Conservation (phyloP, 129 eudicot species). For the Arctium lappa region DNA sequence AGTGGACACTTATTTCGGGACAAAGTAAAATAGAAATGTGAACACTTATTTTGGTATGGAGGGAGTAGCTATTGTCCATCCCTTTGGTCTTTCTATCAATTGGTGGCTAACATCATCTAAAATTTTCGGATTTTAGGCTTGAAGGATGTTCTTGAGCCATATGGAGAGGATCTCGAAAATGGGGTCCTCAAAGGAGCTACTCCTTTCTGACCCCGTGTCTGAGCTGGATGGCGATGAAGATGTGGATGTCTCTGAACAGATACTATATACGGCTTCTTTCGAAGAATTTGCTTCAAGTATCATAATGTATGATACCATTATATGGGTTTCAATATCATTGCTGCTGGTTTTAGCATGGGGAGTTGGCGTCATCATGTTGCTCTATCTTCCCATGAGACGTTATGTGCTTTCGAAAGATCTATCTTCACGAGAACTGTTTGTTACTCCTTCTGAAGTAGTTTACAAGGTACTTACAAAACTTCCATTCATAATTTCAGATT, state of each 20-base stretch:
- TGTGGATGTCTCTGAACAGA: constrained; percentile 27
- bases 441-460: constrained; percentile 55
- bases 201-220: constrained; percentile 56
- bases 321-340: constrained; percentile 73
- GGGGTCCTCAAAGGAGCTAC: constrained; percentile 46
- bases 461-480: constrained; percentile 47
- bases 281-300: constrained; percentile 54
- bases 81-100: not conserved
- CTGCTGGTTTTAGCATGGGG: constrained; percentile 88
- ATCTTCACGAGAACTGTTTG: constrained; percentile 61
- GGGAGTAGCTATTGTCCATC: not conserved
- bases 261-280: constrained; percentile 63
- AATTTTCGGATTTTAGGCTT: not conserved
- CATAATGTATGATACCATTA: constrained; percentile 63
- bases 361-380: constrained; percentile 57
- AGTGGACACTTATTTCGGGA: not conserved
- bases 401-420: constrained; percentile 71
- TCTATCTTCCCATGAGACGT: constrained; percentile 68
- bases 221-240: constrained; percentile 53
- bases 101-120: not conserved
- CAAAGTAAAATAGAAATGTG: not conserved
- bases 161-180: constrained; percentile 42
- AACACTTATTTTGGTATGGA: not conserved
- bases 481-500: not conserved
- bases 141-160: constrained; percentile 62